These are phyloP conservation scores for Xylaria longipes DNA, from an alignment of 495 filamentous ascomycete species.

Conservation along the genomic window DNA sequence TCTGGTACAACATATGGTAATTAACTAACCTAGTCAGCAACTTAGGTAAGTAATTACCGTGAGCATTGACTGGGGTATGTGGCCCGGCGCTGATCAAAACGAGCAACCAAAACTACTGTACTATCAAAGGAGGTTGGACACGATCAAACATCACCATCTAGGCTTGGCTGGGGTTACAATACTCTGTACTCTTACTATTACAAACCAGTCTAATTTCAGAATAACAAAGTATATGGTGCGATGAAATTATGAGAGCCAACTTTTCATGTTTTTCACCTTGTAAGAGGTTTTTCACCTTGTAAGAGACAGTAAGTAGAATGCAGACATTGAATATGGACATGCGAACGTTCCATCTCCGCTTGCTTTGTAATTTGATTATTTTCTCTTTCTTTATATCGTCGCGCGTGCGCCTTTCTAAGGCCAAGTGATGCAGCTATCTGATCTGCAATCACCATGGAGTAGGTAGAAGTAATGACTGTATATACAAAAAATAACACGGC, in stretches of 20 bases:
- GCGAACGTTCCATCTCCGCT: neutral
- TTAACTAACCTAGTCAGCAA: neutral
- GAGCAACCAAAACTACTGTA: no score
- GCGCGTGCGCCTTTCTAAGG: constrained; percentile 9
- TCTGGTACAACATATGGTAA: neutral
- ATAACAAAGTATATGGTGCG: neutral
- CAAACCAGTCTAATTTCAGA: neutral
- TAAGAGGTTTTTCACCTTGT: neutral
- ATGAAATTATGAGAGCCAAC: neutral
- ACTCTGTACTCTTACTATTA: neutral
- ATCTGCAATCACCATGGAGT: constrained; percentile 11
- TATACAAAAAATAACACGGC: constrained; percentile 21
- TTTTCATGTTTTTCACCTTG: no score
- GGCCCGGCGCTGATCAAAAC: neutral
- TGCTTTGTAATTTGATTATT: neutral
- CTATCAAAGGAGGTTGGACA: neutral
- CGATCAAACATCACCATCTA: neutral
- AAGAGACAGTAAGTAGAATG: neutral
- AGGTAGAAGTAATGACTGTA: constrained; percentile 21
- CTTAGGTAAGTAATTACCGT: neutral
- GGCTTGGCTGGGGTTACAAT: neutral
- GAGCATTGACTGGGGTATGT: neutral
- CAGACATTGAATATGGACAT: neutral
- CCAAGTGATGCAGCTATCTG: constrained; percentile 5
- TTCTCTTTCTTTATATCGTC: constrained; percentile 13